Evolutionary conservation across 768 basidiomycete species (phyloP), one percentile per base, ranked within the genome.

Genomic region (Fibroporia radiculosa): DNA sequence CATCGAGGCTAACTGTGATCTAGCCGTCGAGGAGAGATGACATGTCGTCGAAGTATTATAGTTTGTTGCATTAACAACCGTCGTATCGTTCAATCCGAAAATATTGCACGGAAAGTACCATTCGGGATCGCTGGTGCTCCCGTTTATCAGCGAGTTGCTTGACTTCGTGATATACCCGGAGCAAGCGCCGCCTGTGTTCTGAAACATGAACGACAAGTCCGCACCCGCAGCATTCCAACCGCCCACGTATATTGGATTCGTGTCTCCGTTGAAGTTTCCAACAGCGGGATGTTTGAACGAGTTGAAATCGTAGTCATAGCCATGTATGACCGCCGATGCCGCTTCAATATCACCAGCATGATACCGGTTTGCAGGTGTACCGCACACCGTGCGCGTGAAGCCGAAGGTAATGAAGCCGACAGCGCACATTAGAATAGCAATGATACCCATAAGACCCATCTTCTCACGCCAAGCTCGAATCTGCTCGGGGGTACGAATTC

Each of bases 51-150:
- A 62, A 6, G 62, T 53, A 25, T 77, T 78, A 55, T 92, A 92
- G 26, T 70, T 75, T 1, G 87, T 86, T 22, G 74, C 50, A 61
- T 97, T 93, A 50, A 72, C 69, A 1, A 72, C 67, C 3, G 67
- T 66, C 10, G 61, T 78, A 4, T 82, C 80, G 51, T 71, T 72
- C 65, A 93, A 93, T 53, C 79, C 74, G 68, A 73, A 84, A 35
- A 95, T 66, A 58, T 99, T 98, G 72, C 96, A 99, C 1, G 96
- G 96, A 66, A 98, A 96, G 62, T 97, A 97, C 93, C 93, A 98
- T 50, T 89, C 86, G 56, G 92, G 63, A 37, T 69, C 59, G 40
- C 69, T 65, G 25, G 79, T 78, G 6, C 60, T 73, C 26, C 78
- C 76, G 3, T 78, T 70, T 56, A 97, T 95, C 44, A 73, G 75